Percentiles rank a stretch among this genome's conserved stretches.
phyloP scores from a whole-genome alignment of 2,329 filamentous ascomycete genomes.

The Fusarium newnesense region DNA sequence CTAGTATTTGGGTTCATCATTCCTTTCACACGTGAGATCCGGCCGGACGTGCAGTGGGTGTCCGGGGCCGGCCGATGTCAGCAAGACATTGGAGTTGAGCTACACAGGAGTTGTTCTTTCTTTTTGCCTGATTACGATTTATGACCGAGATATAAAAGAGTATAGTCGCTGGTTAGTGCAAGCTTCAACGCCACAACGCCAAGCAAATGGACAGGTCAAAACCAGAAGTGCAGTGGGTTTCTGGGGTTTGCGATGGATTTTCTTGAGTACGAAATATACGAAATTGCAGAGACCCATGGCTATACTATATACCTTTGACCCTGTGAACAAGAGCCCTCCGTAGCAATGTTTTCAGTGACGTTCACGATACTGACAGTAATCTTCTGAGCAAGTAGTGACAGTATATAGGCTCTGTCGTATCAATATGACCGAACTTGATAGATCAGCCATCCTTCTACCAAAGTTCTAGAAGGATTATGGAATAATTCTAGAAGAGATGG shows the following conservation, averaged over 20 bases:
- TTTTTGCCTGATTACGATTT: slow-evolving; percentile 15
- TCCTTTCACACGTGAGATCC: background rate
- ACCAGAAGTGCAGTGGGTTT: slow-evolving; percentile 44
- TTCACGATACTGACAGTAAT: background rate
- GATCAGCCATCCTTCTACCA: background rate
- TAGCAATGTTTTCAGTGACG: background rate
- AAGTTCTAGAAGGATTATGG: background rate
- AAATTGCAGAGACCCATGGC: background rate
- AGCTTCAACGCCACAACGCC: slow-evolving; percentile 30
- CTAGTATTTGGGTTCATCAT: background rate
- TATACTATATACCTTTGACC: background rate
- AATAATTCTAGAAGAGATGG: background rate
- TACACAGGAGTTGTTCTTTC: background rate
- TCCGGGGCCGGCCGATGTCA: slow-evolving; percentile 15
- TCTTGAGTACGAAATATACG: background rate
- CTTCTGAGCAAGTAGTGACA: background rate
- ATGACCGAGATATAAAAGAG: slow-evolving; percentile 3
- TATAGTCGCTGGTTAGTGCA: slow-evolving; percentile 25
- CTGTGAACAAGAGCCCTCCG: no score
- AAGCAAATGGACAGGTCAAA: background rate
- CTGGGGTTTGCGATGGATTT: slow-evolving; percentile 17
- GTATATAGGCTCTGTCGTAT: background rate
- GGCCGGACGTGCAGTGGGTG: slow-evolving; percentile 42
- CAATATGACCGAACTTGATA: background rate
- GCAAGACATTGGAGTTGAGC: background rate